Evolutionary conservation across 192 early-diverging fungal genomes (phyloP).

Genomic region (Coemansia sp.): DNA sequence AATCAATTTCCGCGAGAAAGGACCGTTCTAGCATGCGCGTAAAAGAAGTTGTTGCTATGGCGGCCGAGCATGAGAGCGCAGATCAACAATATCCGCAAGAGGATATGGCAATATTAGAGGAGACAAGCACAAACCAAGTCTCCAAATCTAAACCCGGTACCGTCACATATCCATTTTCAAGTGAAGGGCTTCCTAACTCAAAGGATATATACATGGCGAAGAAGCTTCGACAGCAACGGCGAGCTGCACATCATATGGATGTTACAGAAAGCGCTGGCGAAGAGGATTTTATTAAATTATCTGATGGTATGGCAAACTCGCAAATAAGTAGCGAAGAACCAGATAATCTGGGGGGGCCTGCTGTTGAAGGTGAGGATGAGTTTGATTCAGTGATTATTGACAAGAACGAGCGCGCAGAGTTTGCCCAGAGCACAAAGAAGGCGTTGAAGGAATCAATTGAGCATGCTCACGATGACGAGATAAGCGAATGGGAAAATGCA

Average conservation of each 20-base stretch:
- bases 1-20: conserved; percentile 1
- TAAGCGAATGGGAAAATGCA: conserved; percentile 47
- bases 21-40: background rate
- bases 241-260: conserved; percentile 21
- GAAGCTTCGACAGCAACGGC: conserved; percentile 40
- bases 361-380: conserved; percentile 37
- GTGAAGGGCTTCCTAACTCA: conserved; percentile 35
- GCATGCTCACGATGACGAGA: conserved; percentile 30
- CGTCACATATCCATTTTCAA: conserved; percentile 34
- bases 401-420: conserved; percentile 32
- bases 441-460: conserved; percentile 36
- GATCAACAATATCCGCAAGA: conserved; percentile 17
- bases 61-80: background rate
- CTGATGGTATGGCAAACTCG: conserved; percentile 15
- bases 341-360: conserved; percentile 10
- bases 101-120: conserved; percentile 16
- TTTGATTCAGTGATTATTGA: conserved; percentile 29
- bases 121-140: background rate
- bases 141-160: background rate
- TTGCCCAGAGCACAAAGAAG: conserved; percentile 9
- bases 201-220: conserved; percentile 48
- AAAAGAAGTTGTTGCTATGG: conserved; percentile 4
- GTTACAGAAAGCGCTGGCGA: conserved; percentile 4
- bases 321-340: background rate
- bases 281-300: conserved; percentile 32